Evolutionary conservation across 2,329 filamentous ascomycete species (phyloP), one percentile per base, ranked within the genome.

Genomic region (Ceratocystis albifundus): DNA sequence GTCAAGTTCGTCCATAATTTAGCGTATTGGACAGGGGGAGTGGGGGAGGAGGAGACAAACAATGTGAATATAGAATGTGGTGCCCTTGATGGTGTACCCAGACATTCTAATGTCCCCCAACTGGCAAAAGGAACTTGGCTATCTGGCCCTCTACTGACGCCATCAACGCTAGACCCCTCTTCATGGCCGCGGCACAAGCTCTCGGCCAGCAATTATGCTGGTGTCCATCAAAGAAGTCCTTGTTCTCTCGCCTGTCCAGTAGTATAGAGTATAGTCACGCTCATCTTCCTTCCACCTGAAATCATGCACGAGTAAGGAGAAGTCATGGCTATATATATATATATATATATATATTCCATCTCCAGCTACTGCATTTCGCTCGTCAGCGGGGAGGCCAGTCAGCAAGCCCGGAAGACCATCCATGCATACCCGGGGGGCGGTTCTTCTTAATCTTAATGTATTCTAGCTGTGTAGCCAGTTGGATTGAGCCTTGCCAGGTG

Each of bases 241-340:
- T 22, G 50, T 25, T 28, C 50, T 55, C 50, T 55, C 50, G 30
- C 50, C 50, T 22, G 50, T 28, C 20, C 50, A 55, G 50, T 55
- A 55, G n/a, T n/a, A n/a, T n/a, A n/a, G n/a, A n/a, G n/a, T n/a
- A n/a, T n/a, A n/a, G 53, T 57, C 53, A 57, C 32, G 53, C 22
- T 30, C 53, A 57, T 57, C 53, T 57, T 57, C 53, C 53, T 57
- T 57, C 22, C 25, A 57, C 53, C 53, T 57, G 53, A 28, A 30
- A 17, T 57, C 25, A 57, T 57, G 53, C 53, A 57, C 53, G 53
- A 57, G 53, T 57, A 28, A 57, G 53, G 53, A 57, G 53, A 57
- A 57, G 17, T n/a, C 53, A 32, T 17, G 53, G 4, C 25, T 15
- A 15, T 30, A 30, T 55, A 2, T 30, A 3, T 57, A 2, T 30